A percentile compares a stretch with the other conserved stretches of the same genome.
Conservation (phyloP, 2,329 filamentous ascomycete genomes). For the Xenoacremonium recifei region DNA sequence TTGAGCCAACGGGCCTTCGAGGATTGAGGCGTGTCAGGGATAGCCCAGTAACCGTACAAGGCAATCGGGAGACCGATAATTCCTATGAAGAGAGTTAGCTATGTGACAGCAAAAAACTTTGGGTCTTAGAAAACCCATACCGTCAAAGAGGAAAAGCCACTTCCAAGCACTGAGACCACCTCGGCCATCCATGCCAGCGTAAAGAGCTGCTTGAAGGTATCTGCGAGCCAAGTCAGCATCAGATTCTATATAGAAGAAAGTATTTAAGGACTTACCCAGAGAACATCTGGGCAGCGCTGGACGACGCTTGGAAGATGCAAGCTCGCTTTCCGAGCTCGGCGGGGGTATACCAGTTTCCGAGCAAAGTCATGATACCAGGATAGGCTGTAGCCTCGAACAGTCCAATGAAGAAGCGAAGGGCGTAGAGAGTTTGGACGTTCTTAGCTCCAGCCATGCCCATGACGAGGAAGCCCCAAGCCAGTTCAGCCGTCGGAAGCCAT, state of each 20-base stretch:
- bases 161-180: conserved; percentile 48
- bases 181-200: conserved; percentile 37
- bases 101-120: too few relatives aligned
- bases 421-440: conserved; percentile 36
- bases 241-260: conserved; percentile 42
- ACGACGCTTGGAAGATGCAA: conserved; percentile 38
- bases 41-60: conserved; percentile 30
- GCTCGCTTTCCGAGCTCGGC: conserved; percentile 42
- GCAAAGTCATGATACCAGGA: conserved; percentile 37
- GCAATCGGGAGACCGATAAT: conserved; percentile 35
- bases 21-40: conserved; percentile 31
- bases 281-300: conserved; percentile 25
- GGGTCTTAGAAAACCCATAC: too few relatives aligned
- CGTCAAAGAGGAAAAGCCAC: conserved; percentile 36
- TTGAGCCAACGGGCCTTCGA: conserved; percentile 27
- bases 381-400: conserved; percentile 37
- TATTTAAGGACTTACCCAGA: conserved; percentile 33
- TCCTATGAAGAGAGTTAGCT: too few relatives aligned
- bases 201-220: too few relatives aligned
- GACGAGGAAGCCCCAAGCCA: conserved; percentile 27
- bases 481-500: conserved; percentile 40
- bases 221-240: too few relatives aligned
- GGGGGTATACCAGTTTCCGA: conserved; percentile 43
- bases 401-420: conserved; percentile 43
- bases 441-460: conserved; percentile 38